Evolutionary conservation across 257 asterid genomes (phyloP), one percentile per base, ranked within the genome.

Genomic region (Osmanthus fragrans): DNA sequence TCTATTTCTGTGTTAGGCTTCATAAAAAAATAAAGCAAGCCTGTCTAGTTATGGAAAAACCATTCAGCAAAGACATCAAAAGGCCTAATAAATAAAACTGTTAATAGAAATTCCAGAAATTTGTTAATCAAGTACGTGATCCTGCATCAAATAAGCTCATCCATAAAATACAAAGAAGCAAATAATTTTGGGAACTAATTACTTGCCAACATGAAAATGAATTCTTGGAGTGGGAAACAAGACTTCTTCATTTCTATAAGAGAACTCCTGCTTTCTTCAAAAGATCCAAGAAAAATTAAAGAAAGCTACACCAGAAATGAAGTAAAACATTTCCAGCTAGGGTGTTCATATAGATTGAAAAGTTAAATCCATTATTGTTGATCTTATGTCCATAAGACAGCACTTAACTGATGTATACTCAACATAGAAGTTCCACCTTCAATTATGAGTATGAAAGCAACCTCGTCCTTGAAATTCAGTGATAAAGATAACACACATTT

Each of bases 271-370:
- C 21, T 63, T 75, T n/a, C 49, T 45, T 70, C 27, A 27, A 70
- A 18, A 58, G 56, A 42, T 63, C 72, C 39, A 51, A 19, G 40
- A 47, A 16, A 21, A 47, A 47, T 15, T 47, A 16, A 47, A 47
- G 58, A 16, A 5, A 51, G 39, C 13, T 39, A 71, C 45, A 42
- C 64, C 25, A 19, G 47, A 66, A 56, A 15, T 34, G 30, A 27
- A 71, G 66, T 36, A 66, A 63, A 33, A 40, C 18, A 19, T 58
- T 45, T 6, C 45, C 34, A 10, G 63, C 76, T 30, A 65, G 40
- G 58, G 13, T 65, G 66, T 40, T 73, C 45, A 56, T 27, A 69
- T n/a, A 19, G 74, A 33, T 78, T 71, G 74, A 36, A 66, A 51
- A 47, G 58, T 47, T 47, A 4, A 15, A 12, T 12, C 19, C 34